These are phyloP conservation scores for Solanum hybrid DNA, from an alignment of 305 asterid species.

Conservation along the genomic window DNA sequence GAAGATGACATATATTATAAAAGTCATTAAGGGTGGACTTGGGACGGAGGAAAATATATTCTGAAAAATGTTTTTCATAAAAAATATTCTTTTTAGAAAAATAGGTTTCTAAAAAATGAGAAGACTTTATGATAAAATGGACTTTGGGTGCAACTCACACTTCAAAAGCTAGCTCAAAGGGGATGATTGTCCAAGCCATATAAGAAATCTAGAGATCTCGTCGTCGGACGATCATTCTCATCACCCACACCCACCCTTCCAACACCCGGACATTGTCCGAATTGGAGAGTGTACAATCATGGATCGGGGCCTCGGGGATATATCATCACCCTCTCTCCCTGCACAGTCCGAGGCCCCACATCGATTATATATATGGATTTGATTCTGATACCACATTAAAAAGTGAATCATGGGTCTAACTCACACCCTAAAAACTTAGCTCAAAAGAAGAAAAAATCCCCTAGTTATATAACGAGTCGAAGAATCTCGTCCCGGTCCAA, in stretches of 20 bases:
- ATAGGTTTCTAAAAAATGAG: not conserved
- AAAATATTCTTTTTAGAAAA: not conserved
- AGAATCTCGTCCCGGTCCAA: not conserved
- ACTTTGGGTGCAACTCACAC: not conserved
- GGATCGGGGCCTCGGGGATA: not conserved
- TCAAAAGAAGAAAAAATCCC: not conserved
- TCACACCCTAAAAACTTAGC: not conserved
- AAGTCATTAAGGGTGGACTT: not conserved
- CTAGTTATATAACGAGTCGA: not conserved
- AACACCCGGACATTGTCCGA: not conserved
- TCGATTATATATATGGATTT: not conserved
- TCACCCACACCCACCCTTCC: not conserved
- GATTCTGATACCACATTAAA: not conserved
- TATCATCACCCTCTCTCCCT: not conserved
- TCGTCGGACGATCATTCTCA: not conserved
- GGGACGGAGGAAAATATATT: not conserved
- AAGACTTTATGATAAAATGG: not conserved
- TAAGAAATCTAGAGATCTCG: not conserved
- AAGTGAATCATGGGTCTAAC: not conserved
- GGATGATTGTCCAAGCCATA: not conserved
- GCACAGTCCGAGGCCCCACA: not conserved
- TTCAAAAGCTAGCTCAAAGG: not conserved
- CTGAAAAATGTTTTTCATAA: no score
- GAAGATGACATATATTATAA: not conserved
- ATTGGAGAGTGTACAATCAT: not conserved